Conservation (phyloP, 371 early-diverging fungal species). For the Mortierella polycephala region DNA sequence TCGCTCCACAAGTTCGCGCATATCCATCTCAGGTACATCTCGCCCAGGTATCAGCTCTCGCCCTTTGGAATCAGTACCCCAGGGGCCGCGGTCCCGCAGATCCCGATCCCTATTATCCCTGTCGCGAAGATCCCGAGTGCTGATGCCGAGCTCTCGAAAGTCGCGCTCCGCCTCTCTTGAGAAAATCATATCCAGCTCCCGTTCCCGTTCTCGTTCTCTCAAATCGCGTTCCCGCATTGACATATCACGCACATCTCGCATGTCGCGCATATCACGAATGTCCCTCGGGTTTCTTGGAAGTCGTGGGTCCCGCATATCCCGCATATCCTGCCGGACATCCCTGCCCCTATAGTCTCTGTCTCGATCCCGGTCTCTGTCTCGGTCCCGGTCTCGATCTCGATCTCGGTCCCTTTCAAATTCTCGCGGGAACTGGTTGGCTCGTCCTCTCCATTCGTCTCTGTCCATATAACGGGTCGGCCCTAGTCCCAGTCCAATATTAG, state of each 20-base stretch:
- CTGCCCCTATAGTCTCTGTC: constrained; percentile 34
- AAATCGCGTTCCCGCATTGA: constrained; percentile 18
- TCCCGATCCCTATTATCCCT: constrained; percentile 53
- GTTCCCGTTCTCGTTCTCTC: constrained; percentile 17
- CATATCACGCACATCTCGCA: constrained; percentile 23
- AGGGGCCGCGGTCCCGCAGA: constrained; percentile 60
- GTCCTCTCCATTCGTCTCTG: constrained; percentile 45
- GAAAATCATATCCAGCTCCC: constrained; percentile 18
- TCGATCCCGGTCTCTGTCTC: constrained; percentile 3
- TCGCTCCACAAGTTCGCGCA: constrained; percentile 52
- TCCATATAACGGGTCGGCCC: constrained; percentile 40
- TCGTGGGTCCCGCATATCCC: constrained; percentile 40
- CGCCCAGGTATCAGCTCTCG: constrained; percentile 54
- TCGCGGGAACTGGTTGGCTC: constrained; percentile 25
- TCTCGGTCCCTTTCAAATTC: constrained; percentile 17
- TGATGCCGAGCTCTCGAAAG: constrained; percentile 46
- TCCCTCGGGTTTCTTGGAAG: constrained; percentile 10
- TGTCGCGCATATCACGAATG: constrained; percentile 3
- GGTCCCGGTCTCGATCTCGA: too few species aligned
- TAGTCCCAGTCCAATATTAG: constrained; percentile 28
- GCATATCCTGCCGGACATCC: constrained; percentile 38
- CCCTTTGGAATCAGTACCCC: constrained; percentile 54
- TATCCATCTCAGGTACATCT: constrained; percentile 61
- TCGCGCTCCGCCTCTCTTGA: constrained; percentile 50
- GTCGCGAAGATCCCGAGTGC: constrained; percentile 57